Conservation (phyloP, 2,329 filamentous ascomycete genomes). For the Hymenoscyphus infarciens region DNA sequence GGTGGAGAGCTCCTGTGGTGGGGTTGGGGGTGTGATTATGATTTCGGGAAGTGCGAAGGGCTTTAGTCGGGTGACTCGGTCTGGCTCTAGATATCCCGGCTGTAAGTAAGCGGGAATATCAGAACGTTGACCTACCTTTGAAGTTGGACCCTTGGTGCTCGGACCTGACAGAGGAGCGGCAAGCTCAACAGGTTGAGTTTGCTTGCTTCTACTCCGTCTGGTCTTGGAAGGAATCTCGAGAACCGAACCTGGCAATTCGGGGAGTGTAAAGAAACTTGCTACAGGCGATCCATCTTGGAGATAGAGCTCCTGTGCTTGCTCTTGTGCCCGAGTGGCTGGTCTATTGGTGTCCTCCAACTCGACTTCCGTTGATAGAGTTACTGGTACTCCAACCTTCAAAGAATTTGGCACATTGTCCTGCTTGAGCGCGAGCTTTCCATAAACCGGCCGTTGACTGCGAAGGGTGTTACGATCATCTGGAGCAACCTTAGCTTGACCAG, state of each 20-base stretch:
- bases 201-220: no score
- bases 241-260: not conserved
- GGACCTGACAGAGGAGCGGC: not conserved
- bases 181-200: not conserved
- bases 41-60: not conserved
- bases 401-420: not conserved
- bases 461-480: not conserved
- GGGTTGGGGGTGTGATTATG: not conserved
- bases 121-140: not conserved
- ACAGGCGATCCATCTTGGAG: not conserved
- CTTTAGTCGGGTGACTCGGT: not conserved
- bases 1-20: not conserved
- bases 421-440: not conserved
- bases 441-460: not conserved
- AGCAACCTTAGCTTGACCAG: not conserved
- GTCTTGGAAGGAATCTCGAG: not conserved
- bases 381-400: not conserved
- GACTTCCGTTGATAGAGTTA: not conserved
- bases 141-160: not conserved
- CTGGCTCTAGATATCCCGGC: not conserved
- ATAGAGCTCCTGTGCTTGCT: not conserved
- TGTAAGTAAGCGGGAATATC: not conserved
- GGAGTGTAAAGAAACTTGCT: not conserved
- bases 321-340: not conserved
- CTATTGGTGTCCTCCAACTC: not conserved